Base-by-base conservation (phyloP, 106 monocot genomes). In the Platanthera zijinensis region DNA sequence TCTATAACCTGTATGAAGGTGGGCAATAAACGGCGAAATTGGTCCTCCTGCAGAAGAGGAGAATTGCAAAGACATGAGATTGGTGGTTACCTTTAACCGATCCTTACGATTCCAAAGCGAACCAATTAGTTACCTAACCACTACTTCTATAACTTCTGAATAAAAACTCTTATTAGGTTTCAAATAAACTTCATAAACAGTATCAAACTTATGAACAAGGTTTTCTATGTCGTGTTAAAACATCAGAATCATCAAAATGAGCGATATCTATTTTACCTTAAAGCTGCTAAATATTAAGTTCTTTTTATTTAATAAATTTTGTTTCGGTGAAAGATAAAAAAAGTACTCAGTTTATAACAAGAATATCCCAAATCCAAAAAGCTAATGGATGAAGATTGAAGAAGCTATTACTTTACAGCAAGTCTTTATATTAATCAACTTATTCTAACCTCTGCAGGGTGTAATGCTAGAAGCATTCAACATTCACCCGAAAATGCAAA, bases 1-100 rank as follows among this genome's bases (percentile, higher is more conserved):
- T 96, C 89, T 83, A 96, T 93, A 66, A 96, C 77, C 71, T 91
- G 96, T n/a, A 96, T 87, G 78, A 91, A 96, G 57, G 96, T 96
- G 48, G 96, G 89, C 25, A 96, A 73, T 76, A 93, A 56, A 5
- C 96, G 90, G 75, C 84, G 77, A 75, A 96, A 96, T 62, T 96
- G 96, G 79, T 96, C 96, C 87, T 93, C 84, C 93, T 96, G 89
- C 74, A 74, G 11, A 81, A 72, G 11, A 69, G n/a, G 8, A 61
- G 5, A 61, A 61, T 19, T 19, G 4, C 6, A 7, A 21, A 6
- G 21, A 21, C 3, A 21, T 61, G 19, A 61, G 59, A 21, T 61
- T n/a, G 59, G n/a, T 61, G 5, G 8, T 61, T 56, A 61, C 3
- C 18, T 19, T 61, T 8, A 0, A 61, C 5, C 21, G 18, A 39